Conservation (phyloP, 2,329 filamentous ascomycete genomes). For the Xylariaceae sp. region DNA sequence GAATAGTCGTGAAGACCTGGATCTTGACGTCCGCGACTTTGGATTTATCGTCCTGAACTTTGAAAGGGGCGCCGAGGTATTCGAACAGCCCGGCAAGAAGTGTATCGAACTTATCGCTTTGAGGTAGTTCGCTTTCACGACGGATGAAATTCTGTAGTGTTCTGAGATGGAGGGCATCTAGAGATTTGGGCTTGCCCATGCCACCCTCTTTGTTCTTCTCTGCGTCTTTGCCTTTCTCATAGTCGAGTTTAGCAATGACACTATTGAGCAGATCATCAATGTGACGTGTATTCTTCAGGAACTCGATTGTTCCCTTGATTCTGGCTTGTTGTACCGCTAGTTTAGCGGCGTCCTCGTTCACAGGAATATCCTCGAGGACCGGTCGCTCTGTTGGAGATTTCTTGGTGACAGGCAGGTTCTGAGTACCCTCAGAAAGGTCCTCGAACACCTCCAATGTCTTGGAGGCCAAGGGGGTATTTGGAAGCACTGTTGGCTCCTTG, state of each 20-base stretch:
- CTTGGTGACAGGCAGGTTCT: slow-evolving; percentile 42
- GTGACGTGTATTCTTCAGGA: slow-evolving; percentile 53
- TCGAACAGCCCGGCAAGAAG: slow-evolving; percentile 66
- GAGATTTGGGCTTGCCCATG: too few species aligned
- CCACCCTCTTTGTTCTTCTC: too few species aligned
- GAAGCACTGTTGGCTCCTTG: too few species aligned
- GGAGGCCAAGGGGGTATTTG: too few species aligned
- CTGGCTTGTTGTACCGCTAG: slow-evolving; percentile 24
- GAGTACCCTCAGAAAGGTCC: slow-evolving; percentile 54
- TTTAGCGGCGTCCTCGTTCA: slow-evolving; percentile 52
- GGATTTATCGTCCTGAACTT: slow-evolving; percentile 46
- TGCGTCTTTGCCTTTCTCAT: too few species aligned
- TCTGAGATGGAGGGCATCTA: slow-evolving; percentile 80
- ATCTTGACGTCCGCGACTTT: slow-evolving; percentile 70
- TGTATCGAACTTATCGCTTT: slow-evolving; percentile 64
- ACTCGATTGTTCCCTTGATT: slow-evolving; percentile 20
- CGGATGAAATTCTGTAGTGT: slow-evolving; percentile 71
- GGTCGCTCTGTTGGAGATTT: slow-evolving; percentile 33
- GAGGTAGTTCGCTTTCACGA: slow-evolving; percentile 60
- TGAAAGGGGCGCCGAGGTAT: slow-evolving; percentile 63
- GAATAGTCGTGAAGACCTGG: slow-evolving; percentile 70
- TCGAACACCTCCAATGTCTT: slow-evolving; percentile 56
- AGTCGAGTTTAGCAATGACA: slow-evolving; percentile 68
- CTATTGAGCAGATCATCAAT: slow-evolving; percentile 64
- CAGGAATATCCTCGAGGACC: slow-evolving; percentile 56